Conservation (phyloP, 441 rosid genomes). For the Populus trichocarpa region DNA sequence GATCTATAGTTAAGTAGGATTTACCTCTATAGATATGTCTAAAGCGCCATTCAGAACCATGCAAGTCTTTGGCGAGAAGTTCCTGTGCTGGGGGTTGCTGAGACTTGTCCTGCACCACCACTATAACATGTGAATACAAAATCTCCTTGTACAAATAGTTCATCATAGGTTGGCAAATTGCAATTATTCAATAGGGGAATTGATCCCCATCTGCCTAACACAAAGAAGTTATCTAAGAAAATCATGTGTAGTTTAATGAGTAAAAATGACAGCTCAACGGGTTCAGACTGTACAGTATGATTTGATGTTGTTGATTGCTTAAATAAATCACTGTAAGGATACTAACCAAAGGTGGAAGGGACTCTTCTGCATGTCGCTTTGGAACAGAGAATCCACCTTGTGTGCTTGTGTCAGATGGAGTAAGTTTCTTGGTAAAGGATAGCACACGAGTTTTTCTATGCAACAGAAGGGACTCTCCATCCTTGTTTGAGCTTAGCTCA, state of each 20-base stretch:
- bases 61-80: constrained; percentile 47
- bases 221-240: too few species aligned
- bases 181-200: not conserved
- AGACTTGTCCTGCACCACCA: constrained; percentile 46
- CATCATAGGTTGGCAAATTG: constrained; percentile 2
- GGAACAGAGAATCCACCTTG: constrained; percentile 65
- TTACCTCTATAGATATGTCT: constrained; percentile 56
- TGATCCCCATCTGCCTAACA: too few species aligned
- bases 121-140: too few species aligned
- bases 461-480: constrained; percentile 7
- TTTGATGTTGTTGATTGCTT: not conserved
- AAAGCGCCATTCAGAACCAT: constrained; percentile 43
- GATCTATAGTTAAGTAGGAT: constrained; percentile 1
- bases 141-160: not conserved
- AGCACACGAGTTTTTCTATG: constrained; percentile 13
- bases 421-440: constrained; percentile 46
- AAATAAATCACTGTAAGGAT: constrained; percentile 6
- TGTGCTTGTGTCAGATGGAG: constrained; percentile 50
- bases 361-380: constrained; percentile 43
- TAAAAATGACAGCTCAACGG: not conserved
- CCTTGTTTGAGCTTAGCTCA: constrained; percentile 16
- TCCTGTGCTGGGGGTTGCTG: constrained; percentile 39
- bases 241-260: not conserved
- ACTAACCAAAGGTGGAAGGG: constrained; percentile 59
- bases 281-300: too few species aligned